Base-by-base conservation (phyloP, 176 grass and related monocot genomes). In the Oryza nivara region DNA sequence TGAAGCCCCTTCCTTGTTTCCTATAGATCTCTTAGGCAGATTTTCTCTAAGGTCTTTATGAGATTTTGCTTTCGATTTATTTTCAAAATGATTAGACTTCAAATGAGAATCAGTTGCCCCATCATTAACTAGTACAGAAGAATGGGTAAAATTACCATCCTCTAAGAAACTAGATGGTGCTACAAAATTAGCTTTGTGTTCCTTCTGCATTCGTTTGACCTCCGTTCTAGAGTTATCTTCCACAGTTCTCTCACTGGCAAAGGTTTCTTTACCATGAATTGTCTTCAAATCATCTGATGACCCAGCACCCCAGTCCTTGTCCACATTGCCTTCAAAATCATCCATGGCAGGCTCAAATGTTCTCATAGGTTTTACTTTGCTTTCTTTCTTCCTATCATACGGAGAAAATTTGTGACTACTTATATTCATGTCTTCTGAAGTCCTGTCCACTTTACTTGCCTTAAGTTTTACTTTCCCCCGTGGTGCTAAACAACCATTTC, bases 311-410 rank as follows among this genome's bases (percentile, higher is more conserved):
- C 80, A 84, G 38, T 88, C 81, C 52, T 49, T 89, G 67, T 49
- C 72, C 64, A 87, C 84, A 28, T 77, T 68, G 79, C 72, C 82
- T 82, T 81, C 87, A 28, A 63, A 85, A 87, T 88, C 80, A 54
- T 75, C 84, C 81, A 83, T 92, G 32, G 48, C 76, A 76, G 35
- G 76, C 72, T 78, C 86, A 79, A 66, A 52, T 74, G 70, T 56
- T 67, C 84, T 80, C 54, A 80, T 80, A 48, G 76, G 22, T 78
- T 80, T 91, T 52, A 38, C 74, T 88, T 82, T 94, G 56, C 26
- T 83, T 86, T 91, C 90, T 88, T 86, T 86, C 45, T 88, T 80
- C 44, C 32, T 65, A 88, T 90, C 63, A 90, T 77, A 76, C 73
- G 67, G 58, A 75, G 69, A 78, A 20, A 85, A 68, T 60, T 54